Evolutionary conservation across 345 rosid species (phyloP).

Genomic region (Melastoma malabathricum): DNA sequence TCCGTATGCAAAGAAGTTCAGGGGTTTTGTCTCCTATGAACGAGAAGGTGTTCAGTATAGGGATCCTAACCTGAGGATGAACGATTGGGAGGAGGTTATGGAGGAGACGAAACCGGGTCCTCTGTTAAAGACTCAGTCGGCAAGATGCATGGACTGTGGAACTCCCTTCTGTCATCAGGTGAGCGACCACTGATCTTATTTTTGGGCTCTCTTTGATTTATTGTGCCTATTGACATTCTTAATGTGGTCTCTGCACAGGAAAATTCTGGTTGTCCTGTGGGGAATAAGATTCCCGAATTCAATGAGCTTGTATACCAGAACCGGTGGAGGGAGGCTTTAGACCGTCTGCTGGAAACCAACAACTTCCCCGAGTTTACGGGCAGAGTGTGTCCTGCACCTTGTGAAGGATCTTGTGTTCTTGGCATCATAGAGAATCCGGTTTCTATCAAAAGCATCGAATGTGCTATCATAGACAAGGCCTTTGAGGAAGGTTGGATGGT

Average conservation of each 20-base stretch:
- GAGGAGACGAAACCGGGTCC: slow-evolving; percentile 73
- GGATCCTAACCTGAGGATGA: slow-evolving; percentile 73
- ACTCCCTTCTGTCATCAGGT: slow-evolving; percentile 99
- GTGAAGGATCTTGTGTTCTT: slow-evolving; percentile 99
- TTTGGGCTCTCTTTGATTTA: too few species aligned
- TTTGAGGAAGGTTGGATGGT: slow-evolving; percentile 99
- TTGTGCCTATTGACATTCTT: too few species aligned
- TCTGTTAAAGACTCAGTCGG: slow-evolving; percentile 85
- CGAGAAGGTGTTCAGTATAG: slow-evolving; percentile 86
- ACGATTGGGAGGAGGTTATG: slow-evolving; percentile 93
- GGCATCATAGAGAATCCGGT: slow-evolving; percentile 99
- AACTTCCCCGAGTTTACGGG: slow-evolving; percentile 99
- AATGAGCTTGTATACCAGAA: slow-evolving; percentile 95
- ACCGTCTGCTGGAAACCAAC: slow-evolving; percentile 89
- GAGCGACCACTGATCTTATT: slow-evolving; percentile 3
- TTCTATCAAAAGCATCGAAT: slow-evolving; percentile 85
- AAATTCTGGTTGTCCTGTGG: slow-evolving; percentile 94
- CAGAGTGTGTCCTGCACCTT: slow-evolving; percentile 99
- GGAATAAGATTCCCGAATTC: slow-evolving; percentile 98
- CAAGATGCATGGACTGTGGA: slow-evolving; percentile 99
- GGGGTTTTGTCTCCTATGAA: slow-evolving; percentile 86
- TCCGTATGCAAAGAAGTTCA: slow-evolving; percentile 50
- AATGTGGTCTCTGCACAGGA: slow-evolving; percentile 39
- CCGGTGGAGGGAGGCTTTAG: slow-evolving; percentile 94
- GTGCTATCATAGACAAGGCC: slow-evolving; percentile 86